Conservation (phyloP, 192 early-diverging fungal genomes). For the Phlyctochytrium planicorne region DNA sequence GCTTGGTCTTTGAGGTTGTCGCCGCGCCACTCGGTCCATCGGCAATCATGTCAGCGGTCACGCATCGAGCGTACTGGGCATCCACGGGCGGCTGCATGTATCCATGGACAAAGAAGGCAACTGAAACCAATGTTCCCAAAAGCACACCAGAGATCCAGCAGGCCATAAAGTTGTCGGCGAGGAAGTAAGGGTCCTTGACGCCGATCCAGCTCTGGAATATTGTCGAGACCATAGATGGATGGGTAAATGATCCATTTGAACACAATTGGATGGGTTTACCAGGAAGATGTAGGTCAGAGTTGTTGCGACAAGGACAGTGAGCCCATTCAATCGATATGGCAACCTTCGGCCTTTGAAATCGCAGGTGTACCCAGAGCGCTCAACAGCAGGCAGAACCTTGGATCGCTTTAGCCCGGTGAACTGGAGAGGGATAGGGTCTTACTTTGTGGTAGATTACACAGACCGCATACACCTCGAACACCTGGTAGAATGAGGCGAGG, state of each 20-base stretch:
- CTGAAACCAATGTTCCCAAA: conserved; percentile 2
- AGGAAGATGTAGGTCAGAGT: conserved; percentile 1
- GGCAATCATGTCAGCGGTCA: conserved; percentile 20
- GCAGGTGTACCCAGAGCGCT: conserved; percentile 11
- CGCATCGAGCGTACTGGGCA: conserved; percentile 19
- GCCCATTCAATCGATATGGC: conserved; percentile 19
- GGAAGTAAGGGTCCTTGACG: conserved; percentile 11
- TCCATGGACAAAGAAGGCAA: not conserved
- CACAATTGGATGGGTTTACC: too few relatives aligned
- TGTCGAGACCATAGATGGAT: too few relatives aligned
- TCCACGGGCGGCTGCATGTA: conserved; percentile 5
- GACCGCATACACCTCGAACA: not conserved
- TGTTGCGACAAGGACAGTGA: conserved; percentile 9
- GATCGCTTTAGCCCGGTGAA: too few relatives aligned
- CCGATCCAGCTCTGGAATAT: not conserved
- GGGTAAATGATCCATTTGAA: too few relatives aligned
- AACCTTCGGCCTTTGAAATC: conserved; percentile 12
- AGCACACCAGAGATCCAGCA: conserved; percentile 21
- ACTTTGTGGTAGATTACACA: not conserved
- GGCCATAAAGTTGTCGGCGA: conserved; percentile 10
- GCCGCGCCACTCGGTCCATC: not conserved
- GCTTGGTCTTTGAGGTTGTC: not conserved
- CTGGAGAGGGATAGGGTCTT: not conserved
- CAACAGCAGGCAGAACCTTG: conserved; percentile 5
- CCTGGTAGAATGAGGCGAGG: not conserved